Percentiles rank a stretch among this genome's conserved stretches.
phyloP scores from a whole-genome alignment of 139 green algal species.

The Coelastrella sp. region DNA sequence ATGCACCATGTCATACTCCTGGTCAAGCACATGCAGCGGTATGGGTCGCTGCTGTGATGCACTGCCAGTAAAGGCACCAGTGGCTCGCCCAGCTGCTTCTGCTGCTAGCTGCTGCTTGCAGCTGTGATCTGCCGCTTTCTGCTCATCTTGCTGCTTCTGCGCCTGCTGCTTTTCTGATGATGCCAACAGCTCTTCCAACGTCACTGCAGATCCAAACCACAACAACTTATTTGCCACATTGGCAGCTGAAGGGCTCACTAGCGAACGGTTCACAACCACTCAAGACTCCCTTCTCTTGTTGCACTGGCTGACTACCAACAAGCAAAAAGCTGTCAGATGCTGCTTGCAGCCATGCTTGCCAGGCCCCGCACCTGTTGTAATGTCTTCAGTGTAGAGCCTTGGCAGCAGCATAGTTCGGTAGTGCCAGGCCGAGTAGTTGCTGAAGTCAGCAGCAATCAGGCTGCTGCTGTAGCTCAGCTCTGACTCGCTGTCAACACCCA shows the following conservation, averaged over 20 bases:
- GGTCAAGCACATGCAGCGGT: slow-evolving; percentile 70
- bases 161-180: slow-evolving; percentile 1
- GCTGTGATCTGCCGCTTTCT: not conserved
- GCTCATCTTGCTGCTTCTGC: slow-evolving; percentile 11
- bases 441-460: slow-evolving; percentile 96
- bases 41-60: slow-evolving; percentile 52
- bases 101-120: not conserved
- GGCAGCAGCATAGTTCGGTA: slow-evolving; percentile 84
- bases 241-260: too few relatives aligned
- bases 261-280: not conserved
- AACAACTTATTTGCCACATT: not conserved
- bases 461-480: slow-evolving; percentile 79
- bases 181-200: slow-evolving; percentile 47
- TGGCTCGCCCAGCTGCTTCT: slow-evolving; percentile 11
- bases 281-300: not conserved
- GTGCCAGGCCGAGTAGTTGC: slow-evolving; percentile 99
- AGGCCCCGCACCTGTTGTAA: not conserved
- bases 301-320: not conserved
- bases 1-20: slow-evolving; percentile 95
- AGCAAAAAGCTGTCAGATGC: not conserved
- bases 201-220: slow-evolving; percentile 11
- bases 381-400: slow-evolving; percentile 38
- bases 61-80: slow-evolving; percentile 21
- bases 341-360: not conserved
- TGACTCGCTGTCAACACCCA: slow-evolving; percentile 57